Conservation (phyloP, 805 yeast species). For the Yarrowia keelungensis region DNA sequence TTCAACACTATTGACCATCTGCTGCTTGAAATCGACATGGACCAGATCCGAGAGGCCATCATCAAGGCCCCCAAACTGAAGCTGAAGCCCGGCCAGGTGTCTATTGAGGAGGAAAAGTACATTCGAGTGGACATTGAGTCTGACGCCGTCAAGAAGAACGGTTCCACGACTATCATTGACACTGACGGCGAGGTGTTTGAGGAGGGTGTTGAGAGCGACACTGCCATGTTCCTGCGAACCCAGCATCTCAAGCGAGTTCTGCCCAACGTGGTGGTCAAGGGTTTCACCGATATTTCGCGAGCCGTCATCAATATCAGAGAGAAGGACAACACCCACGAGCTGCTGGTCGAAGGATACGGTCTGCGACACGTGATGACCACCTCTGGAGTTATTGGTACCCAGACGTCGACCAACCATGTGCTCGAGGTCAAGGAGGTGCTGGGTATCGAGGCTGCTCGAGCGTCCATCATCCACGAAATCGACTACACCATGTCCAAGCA, state of each 20-base stretch:
- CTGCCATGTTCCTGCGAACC: conserved; percentile 81
- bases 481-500: conserved; percentile 98
- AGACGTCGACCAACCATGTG: conserved; percentile 89
- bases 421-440: conserved; percentile 86
- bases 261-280: conserved; percentile 90
- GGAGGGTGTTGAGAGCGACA: conserved; percentile 48
- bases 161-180: conserved; percentile 53
- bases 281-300: conserved; percentile 87
- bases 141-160: conserved; percentile 57
- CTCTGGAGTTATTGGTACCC: conserved; percentile 91
- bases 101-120: conserved; percentile 67
- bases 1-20: conserved; percentile 82
- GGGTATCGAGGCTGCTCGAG: conserved; percentile 98
- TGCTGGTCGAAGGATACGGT: conserved; percentile 97
- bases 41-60: conserved; percentile 84
- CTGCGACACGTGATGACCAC: conserved; percentile 95
- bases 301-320: conserved; percentile 95
- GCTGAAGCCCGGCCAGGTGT: conserved; percentile 73
- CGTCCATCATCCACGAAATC: conserved; percentile 90
- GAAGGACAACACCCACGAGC: conserved; percentile 79
- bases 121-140: conserved; percentile 65
- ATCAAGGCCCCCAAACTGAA: conserved; percentile 87
- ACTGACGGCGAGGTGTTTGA: conserved; percentile 43
- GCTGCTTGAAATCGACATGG: conserved; percentile 86
- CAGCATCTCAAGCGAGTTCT: conserved; percentile 86